Percentiles rank a stretch among this genome's conserved stretches.
phyloP scores from a whole-genome alignment of 306 rosid genomes.

The Corylus avellana region DNA sequence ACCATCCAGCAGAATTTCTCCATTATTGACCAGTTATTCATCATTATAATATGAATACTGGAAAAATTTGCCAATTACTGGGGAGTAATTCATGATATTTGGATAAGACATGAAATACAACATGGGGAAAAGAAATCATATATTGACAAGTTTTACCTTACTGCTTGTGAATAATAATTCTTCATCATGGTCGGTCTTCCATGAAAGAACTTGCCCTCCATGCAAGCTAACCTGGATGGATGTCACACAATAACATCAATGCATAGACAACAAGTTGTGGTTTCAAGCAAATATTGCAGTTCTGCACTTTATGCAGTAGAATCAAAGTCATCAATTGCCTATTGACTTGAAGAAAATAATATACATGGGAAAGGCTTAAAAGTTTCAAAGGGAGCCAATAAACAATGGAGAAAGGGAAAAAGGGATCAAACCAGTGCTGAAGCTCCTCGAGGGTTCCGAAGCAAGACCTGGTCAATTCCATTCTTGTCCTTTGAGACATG shows the following conservation, averaged over 20 bases:
- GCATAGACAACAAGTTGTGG: not conserved
- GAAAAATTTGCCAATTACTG: not conserved
- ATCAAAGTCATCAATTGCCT: not conserved
- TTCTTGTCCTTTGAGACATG: constrained; percentile 55
- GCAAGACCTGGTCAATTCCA: constrained; percentile 59
- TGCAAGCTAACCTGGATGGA: constrained; percentile 71
- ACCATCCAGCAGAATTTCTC: not conserved
- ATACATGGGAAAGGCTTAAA: not conserved
- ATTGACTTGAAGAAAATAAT: not conserved
- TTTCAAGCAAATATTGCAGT: constrained; percentile 9
- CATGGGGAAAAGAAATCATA: not conserved
- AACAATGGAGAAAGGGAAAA: not conserved
- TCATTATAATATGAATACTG: not conserved
- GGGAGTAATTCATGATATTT: not conserved
- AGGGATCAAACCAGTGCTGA: constrained; percentile 51
- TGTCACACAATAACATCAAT: constrained; percentile 8
- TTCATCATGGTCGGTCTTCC: constrained; percentile 74
- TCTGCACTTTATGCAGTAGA: not conserved
- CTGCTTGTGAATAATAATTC: constrained; percentile 73
- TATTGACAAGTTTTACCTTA: constrained; percentile 43
- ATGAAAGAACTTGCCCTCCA: constrained; percentile 92
- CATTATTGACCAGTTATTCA: not conserved
- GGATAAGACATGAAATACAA: not conserved
- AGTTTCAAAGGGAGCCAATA: not conserved
- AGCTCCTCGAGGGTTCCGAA: constrained; percentile 68